Conservation (phyloP, 1,284 basidiomycete species). For the Thecaphora thlaspeos region DNA sequence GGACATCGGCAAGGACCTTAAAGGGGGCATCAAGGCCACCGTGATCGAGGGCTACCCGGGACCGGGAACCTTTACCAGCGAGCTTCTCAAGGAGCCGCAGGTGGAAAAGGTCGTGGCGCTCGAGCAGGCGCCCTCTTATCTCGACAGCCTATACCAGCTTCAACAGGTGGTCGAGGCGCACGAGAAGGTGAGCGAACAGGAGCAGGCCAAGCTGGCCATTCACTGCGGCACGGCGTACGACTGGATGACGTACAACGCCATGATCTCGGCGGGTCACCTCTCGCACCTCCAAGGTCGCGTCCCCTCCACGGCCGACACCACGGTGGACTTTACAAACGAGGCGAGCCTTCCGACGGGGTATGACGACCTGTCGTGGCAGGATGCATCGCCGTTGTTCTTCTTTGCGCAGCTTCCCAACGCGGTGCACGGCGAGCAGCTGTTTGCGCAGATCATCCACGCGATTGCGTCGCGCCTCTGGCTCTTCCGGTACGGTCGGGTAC, state of each 20-base stretch:
- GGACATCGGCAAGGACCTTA: conserved; percentile 16
- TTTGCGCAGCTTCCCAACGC: conserved; percentile 53
- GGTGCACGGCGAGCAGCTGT: conserved; percentile 55
- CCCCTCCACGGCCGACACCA: conserved; percentile 5
- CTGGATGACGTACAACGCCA: conserved; percentile 41
- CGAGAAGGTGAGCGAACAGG: conserved; percentile 7
- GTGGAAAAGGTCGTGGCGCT: conserved; percentile 55
- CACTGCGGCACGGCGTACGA: conserved; percentile 24
- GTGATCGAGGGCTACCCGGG: conserved; percentile 54
- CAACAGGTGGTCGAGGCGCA: conserved; percentile 17
- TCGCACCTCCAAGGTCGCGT: conserved; percentile 34
- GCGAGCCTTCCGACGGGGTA: conserved; percentile 8
- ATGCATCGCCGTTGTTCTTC: conserved; percentile 42
- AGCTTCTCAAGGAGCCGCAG: conserved; percentile 35
- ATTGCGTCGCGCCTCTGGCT: conserved; percentile 48
- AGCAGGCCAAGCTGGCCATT: conserved; percentile 23
- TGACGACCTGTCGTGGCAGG: conserved; percentile 26
- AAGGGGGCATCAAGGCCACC: conserved; percentile 40
- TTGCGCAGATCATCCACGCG: conserved; percentile 47
- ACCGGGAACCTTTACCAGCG: conserved; percentile 46
- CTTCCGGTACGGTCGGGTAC: conserved; percentile 45
- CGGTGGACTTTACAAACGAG: conserved; percentile 18
- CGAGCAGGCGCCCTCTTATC: conserved; percentile 31
- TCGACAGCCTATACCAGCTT: conserved; percentile 16
- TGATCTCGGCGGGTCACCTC: conserved; percentile 33